Evolutionary conservation across 2,329 filamentous ascomycete genomes (phyloP), one percentile per base, ranked within the genome.

Genomic region (Botrytis elliptica): DNA sequence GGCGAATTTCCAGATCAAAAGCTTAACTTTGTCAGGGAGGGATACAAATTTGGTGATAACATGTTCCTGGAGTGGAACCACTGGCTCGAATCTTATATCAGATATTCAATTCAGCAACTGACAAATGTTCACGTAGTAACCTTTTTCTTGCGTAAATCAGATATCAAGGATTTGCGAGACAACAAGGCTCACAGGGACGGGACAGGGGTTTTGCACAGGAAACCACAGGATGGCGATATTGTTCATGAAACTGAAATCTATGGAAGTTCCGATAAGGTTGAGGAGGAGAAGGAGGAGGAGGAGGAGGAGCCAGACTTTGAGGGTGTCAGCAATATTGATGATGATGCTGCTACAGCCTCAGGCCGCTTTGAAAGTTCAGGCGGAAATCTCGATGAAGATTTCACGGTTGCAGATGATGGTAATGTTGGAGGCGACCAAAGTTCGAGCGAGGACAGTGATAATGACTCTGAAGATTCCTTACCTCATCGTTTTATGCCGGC

Each of bases 141-240:
- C 18, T 55, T 29, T 55, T 3, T 29, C n/a, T 3, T 55, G 52
- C 52, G n/a, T 55, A 18, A 29, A 29, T 29, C n/a, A 18, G 25
- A n/a, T 18, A 29, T 29, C 52, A 18, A 16, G n/a, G 5, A 25
- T 55, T 18, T 55, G 52, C 52, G 9, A 29, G n/a, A 55, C 14
- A 16, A 29, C n/a, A 55, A 55, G n/a, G n/a, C 25, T 55, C 14
- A 29, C 52, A 16, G 3, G n/a, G 3, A 1, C 7, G n/a, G n/a
- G 6, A 55, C 5, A 18, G 3, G 9, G 3, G 14, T 29, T 29
- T 29, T 14, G n/a, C 0, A 16, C 14, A 18, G 3, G 1, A 29
- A 29, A 16, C 1, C 3, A 18, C n/a, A 1, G 52, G 14, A 55
- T 55, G 2, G 14, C 12, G 12, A 7, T 6, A 55, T 2, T 6